Evolutionary conservation across 2,329 filamentous ascomycete species (phyloP), one percentile per base, ranked within the genome.

Genomic region (Botrytis elliptica): DNA sequence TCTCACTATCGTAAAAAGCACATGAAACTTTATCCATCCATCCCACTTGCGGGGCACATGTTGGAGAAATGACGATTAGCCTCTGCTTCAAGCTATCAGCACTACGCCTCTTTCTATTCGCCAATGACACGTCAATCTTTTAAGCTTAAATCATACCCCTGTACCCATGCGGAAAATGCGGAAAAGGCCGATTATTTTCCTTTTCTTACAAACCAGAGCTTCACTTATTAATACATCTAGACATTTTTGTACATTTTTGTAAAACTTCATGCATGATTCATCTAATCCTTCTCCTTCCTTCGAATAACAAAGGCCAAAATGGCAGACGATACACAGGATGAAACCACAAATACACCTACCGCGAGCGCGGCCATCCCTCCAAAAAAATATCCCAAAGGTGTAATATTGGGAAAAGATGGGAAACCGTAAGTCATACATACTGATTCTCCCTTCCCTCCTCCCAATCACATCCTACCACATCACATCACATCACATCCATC

Each of bases 381-480:
- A 36, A 83, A 88, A 80, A 88, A 86, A 79, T 83, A 92, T 44
- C 88, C 92, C 25, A 93, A 91, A 79, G 92, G 92, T 76, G 86
- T 95, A 3, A 88, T 95, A 55, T 84, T 95, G 52, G 93, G 91
- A 64, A 91, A 91, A 76, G 92, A 96, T 84, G 93, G 93, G 73
- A 96, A 96, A 83, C 93, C 93, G 93, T 95, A 84, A 85, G 92
- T 83, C 22, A 33, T 22, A 38, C 25, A 5, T 25, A 52, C 6
- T 52, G 1, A 6, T n/a, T 25, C 49, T 2, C n/a, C 20, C 18
- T 6, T n/a, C 12, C 25, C 12, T n/a, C 36, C 22, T 62, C 36
- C 8, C 36, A n/a, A n/a, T 14, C 40, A 42, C 14, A 33, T 60
- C 33, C 1, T 20, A 55, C 71, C 52, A 74, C 22, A 49, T 49